Percentiles rank a stretch among this genome's conserved stretches.
phyloP scores from a whole-genome alignment of 495 filamentous ascomycete species.

The Podospora pseudoanserina region DNA sequence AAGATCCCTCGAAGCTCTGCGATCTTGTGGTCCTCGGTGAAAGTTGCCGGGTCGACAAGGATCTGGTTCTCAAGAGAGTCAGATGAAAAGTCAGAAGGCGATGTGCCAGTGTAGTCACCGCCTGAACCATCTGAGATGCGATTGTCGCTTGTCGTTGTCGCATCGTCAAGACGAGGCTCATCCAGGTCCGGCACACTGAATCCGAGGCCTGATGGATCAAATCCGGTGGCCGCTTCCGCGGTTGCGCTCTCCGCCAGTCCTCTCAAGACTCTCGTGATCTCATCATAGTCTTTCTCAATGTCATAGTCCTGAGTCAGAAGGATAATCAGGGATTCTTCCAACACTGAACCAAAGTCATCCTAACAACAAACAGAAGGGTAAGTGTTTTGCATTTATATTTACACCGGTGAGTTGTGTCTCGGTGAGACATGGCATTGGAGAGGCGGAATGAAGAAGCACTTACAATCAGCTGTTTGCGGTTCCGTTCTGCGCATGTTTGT shows the following conservation, averaged over 20 bases:
- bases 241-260: slow-evolving; percentile 56
- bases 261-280: slow-evolving; percentile 56
- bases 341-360: slow-evolving; percentile 28
- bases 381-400: slow-evolving; percentile 2
- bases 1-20: slow-evolving; percentile 64
- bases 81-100: slow-evolving; percentile 31
- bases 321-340: slow-evolving; percentile 34
- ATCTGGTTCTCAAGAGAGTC: slow-evolving; percentile 16
- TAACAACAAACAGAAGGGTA: neutral
- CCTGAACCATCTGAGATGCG: slow-evolving; percentile 6
- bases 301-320: slow-evolving; percentile 45
- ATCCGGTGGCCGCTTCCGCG: slow-evolving; percentile 64
- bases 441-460: neutral
- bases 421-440: neutral
- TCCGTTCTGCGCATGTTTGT: slow-evolving; percentile 2
- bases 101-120: slow-evolving; percentile 20
- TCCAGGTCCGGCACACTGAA: slow-evolving; percentile 15
- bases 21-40: slow-evolving; percentile 56
- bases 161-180: slow-evolving; percentile 18
- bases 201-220: slow-evolving; percentile 73
- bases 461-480: slow-evolving; percentile 6
- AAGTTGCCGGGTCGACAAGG: slow-evolving; percentile 41
- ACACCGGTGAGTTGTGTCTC: neutral
- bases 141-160: slow-evolving; percentile 17
- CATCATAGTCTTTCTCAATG: slow-evolving; percentile 63